Base-by-base conservation (phyloP, 768 basidiomycete genomes). In the Trametes cinnabarina region DNA sequence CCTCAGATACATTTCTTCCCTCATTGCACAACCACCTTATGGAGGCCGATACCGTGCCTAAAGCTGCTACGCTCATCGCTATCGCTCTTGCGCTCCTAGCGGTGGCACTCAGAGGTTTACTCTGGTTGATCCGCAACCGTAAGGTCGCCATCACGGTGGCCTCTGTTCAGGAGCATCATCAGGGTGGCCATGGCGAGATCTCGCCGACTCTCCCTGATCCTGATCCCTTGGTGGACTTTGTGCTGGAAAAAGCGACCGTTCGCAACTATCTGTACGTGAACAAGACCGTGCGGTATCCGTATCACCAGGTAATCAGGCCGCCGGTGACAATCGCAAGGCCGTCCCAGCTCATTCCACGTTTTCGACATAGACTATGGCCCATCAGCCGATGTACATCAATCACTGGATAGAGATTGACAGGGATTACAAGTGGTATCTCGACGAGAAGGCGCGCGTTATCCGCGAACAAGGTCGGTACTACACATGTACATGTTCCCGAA, bases 391-490 rank as follows among this genome's bases (percentile, higher is more conserved):
- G 70, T 65, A 74, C 35, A 65, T 70, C 48, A 71, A 73, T 61
- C 63, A 73, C 56, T 74, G 73, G 73, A 74, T 74, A 26, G 73
- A 74, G 58, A 70, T 74, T 25, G 72, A 73, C 64, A 67, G 65
- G 26, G 68, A 73, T 35, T 71, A 68, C 63, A 47, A 54, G 43
- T 71, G 69, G 65, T 73, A 74, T 58, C 51, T 73, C 11, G 59
- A 63, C 32, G 63, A 69, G 61, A 74, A 74, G 63, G 63, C 65
- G 20, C 46, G 63, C 14, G 70, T 73, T 17, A 69, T 74, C 42
- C 48, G 51, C 19, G 65, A 71, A 41, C 63, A 70, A 58, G 70
- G 70, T 69, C 15, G 5, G 37, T 4, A 32, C 17, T n/a, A n/a
- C n/a, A n/a, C n/a, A 39, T n/a, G n/a, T 8, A 39, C 10, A 4